Evolutionary conservation across 2,329 filamentous ascomycete genomes (phyloP).

Genomic region (Amylocarpus encephaloides): DNA sequence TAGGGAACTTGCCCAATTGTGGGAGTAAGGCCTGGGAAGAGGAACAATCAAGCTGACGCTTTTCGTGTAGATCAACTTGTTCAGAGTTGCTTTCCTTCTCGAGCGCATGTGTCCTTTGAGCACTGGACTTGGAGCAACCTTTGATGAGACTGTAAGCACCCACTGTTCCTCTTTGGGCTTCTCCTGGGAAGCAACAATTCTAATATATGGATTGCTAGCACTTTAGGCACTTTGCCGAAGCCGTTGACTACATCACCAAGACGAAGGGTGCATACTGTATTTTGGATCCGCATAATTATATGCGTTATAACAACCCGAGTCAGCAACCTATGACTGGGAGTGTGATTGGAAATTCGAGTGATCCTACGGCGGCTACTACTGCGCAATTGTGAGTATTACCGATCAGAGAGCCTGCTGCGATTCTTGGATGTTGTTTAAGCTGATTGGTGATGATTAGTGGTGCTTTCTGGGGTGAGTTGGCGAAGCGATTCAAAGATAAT

Average conservation of each 20-base stretch:
- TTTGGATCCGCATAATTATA: conserved; percentile 48
- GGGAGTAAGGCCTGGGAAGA: background rate
- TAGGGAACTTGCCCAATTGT: conserved; percentile 10
- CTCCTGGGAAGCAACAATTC: background rate
- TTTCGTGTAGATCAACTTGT: conserved; percentile 35
- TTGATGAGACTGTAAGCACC: conserved; percentile 39
- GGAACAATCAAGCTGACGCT: background rate
- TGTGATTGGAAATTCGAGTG: conserved; percentile 42
- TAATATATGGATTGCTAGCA: conserved; percentile 26
- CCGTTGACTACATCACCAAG: conserved; percentile 44
- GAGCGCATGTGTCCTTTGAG: conserved; percentile 44
- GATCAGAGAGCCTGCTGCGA: background rate
- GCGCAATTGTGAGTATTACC: conserved; percentile 33
- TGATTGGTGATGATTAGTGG: conserved; percentile 16
- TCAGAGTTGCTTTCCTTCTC: conserved; percentile 44
- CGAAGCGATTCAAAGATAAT: conserved; percentile 40
- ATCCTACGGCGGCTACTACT: conserved; percentile 41
- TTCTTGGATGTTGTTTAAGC: background rate
- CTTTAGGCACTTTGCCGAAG: conserved; percentile 39
- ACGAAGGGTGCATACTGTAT: conserved; percentile 42
- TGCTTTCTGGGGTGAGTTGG: conserved; percentile 44
- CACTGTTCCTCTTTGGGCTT: background rate
- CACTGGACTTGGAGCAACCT: conserved; percentile 41
- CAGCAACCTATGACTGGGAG: conserved; percentile 42
- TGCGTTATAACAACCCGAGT: conserved; percentile 47